Percentiles rank a stretch among this genome's conserved stretches.
These are phyloP conservation scores for Paraphoma chrysanthemicola DNA, from an alignment of 2,329 filamentous ascomycete genomes.

Conservation along the genomic window DNA sequence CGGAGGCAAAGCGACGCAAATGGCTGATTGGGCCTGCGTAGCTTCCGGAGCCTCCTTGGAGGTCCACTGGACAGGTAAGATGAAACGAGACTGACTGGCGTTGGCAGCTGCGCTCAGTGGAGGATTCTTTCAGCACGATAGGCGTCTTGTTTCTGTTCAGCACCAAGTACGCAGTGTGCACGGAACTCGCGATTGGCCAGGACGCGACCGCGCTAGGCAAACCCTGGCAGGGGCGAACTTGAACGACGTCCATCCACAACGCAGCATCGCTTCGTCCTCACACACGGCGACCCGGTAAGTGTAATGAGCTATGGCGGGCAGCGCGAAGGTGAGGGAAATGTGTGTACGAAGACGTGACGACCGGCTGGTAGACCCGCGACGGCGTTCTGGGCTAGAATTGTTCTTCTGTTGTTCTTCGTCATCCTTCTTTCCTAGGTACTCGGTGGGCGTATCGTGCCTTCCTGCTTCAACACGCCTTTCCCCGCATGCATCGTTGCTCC, in stretches of 20 bases:
- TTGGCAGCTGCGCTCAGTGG: slow-evolving; percentile 30
- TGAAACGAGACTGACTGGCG: slow-evolving; percentile 39
- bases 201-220: slow-evolving; percentile 23
- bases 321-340: slow-evolving; percentile 11
- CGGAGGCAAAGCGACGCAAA: slow-evolving; percentile 23
- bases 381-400: slow-evolving; percentile 13
- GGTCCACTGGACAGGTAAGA: slow-evolving; percentile 7
- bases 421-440: slow-evolving; percentile 12
- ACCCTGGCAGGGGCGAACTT: slow-evolving; percentile 24
- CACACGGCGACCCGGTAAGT: slow-evolving; percentile 22
- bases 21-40: slow-evolving; percentile 30
- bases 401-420: slow-evolving; percentile 21
- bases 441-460: slow-evolving; percentile 25
- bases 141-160: slow-evolving; percentile 17
- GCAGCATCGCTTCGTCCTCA: slow-evolving; percentile 30
- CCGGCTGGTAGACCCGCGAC: slow-evolving; percentile 11
- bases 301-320: slow-evolving; percentile 28
- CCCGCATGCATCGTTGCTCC: slow-evolving; percentile 16
- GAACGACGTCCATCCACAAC: slow-evolving; percentile 38
- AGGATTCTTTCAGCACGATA: slow-evolving; percentile 17
- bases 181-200: slow-evolving; percentile 23
- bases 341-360: slow-evolving; percentile 18
- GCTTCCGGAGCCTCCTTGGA: slow-evolving; percentile 12
- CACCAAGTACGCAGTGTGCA: neutral
- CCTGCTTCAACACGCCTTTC: slow-evolving; percentile 13